Evolutionary conservation across 208 protist genomes (phyloP), one percentile per base, ranked within the genome.

Genomic region (Vickermania ingenoplastis): DNA sequence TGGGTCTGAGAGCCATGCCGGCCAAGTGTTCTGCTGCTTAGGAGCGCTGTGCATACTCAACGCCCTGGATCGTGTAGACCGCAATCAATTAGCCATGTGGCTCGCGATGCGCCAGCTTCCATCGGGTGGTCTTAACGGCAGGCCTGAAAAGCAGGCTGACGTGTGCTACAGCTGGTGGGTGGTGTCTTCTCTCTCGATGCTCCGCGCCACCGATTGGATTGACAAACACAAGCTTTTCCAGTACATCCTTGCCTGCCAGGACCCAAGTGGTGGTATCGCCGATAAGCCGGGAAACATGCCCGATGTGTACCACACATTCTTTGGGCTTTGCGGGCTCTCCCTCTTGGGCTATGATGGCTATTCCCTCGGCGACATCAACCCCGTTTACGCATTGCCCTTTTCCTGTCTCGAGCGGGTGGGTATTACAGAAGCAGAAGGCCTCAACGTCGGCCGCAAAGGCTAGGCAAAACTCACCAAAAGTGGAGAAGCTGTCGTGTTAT

Each of bases 121-220:
- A 11, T 91, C 91, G 21, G 99, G 99, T 23, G 99, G 99, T 1
- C 82, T 99, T 14, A 99, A 99, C 71, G 99, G 99, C 0, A 79
- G 99, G 3, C 98, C 99, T 1, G 98, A 99, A 73, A 99, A 99
- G 71, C 87, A 97, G 63, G 89, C 98, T 13, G 97, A 99, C 69
- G 98, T 99, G 28, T 99, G 97, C 83, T 99, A 99, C 65, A 99
- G 96, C 50, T 99, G 98, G 98, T 99, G 99, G 98, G 97, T 99
- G 2, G 74, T 99, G 3, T 97, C 97, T 0, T 82, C 97, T 1
- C 69, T 99, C 13, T 69, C 73, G 4, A 95, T 97, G 31, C 74
- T 99, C 13, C 83, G 92, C 0, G 69, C 86, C 1, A 57, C 97
- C 1, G 55, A 92, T 49, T 99, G 96, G 96, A 99, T 99, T 49